Evolutionary conservation across 768 basidiomycete species (phyloP), one percentile per base, ranked within the genome.

Genomic region (Russula earlei): DNA sequence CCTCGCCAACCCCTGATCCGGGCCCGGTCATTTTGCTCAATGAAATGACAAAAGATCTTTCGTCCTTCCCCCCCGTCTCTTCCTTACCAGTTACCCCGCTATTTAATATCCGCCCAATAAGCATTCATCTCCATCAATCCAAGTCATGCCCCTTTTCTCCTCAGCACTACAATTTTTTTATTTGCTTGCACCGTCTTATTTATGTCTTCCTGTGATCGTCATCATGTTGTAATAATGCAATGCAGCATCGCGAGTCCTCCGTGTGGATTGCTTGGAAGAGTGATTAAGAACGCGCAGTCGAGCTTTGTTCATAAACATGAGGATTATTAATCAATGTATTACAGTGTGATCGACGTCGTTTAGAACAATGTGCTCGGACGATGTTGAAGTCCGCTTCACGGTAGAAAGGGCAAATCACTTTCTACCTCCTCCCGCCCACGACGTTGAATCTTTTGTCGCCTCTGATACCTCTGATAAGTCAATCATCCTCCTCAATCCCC

Each of bases 401-500:
- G 27, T 25, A 33, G 29, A 36, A 51, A 25, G 55, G 27, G 37
- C 34, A 19, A 33, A 12, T 36, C 48, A 34, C 33, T 14, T 24
- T 41, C 38, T 31, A 1, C 27, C 24, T n/a, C 27, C 41, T 34
- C 44, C 4, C 15, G 3, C 44, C 31, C 17, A 37, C 46, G 60
- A 62, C 58, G 61, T 62, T 62, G 61, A 60, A 61, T 60, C 59
- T 60, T 60, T n/a, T 50, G n/a, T n/a, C n/a, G n/a, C n/a, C n/a
- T n/a, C n/a, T n/a, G n/a, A n/a, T n/a, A n/a, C n/a, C n/a, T n/a
- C n/a, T n/a, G n/a, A n/a, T n/a, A n/a, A n/a, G n/a, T n/a, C n/a
- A 71, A 47, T 68, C 72, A 56, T 81, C 79, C 64, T 83, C 80
- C 60, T 80, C 72, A 54, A 85, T 71, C 24, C 87, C 87, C 37